Evolutionary conservation across 148 eudicot genomes (phyloP).

Genomic region (Heliamphora exappendiculata): DNA sequence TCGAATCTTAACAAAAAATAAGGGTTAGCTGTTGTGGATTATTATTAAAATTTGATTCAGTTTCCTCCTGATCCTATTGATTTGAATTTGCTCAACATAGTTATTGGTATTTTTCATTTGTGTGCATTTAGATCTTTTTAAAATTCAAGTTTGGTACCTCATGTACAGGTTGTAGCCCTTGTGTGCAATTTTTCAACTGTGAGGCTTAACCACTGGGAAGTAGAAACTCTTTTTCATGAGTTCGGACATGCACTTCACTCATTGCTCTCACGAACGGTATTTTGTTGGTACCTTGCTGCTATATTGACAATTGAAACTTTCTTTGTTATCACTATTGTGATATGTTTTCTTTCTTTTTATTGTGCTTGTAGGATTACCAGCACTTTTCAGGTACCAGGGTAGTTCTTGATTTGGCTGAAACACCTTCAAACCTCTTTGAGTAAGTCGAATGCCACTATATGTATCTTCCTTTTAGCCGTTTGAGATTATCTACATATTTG

Average conservation of each 20-base stretch:
- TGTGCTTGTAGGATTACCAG: conserved; percentile 69
- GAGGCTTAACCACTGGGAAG: conserved; percentile 82
- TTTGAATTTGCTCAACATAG: neutral
- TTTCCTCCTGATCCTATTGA: neutral
- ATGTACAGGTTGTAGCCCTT: conserved; percentile 81
- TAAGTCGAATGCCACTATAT: conserved; percentile 37
- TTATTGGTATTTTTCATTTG: neutral
- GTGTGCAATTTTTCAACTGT: conserved; percentile 76
- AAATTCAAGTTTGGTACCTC: conserved; percentile 2
- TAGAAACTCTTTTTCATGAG: conserved; percentile 95
- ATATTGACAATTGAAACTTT: neutral
- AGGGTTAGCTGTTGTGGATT: too few relatives aligned
- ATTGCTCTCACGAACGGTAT: conserved; percentile 89
- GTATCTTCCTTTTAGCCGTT: neutral
- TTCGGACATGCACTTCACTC: conserved; percentile 99
- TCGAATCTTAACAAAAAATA: too few relatives aligned
- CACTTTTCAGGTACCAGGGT: conserved; percentile 97
- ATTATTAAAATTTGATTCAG: too few relatives aligned
- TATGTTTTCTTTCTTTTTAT: neutral
- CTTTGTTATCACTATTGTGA: neutral
- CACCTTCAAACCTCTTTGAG: conserved; percentile 95
- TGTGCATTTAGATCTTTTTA: neutral
- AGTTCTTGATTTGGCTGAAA: conserved; percentile 92
- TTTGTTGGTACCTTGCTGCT: conserved; percentile 1
- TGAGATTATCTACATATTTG: neutral